These are phyloP conservation scores for Trichoderma gracile DNA, from an alignment of 2,329 filamentous ascomycete genomes.

Conservation along the genomic window DNA sequence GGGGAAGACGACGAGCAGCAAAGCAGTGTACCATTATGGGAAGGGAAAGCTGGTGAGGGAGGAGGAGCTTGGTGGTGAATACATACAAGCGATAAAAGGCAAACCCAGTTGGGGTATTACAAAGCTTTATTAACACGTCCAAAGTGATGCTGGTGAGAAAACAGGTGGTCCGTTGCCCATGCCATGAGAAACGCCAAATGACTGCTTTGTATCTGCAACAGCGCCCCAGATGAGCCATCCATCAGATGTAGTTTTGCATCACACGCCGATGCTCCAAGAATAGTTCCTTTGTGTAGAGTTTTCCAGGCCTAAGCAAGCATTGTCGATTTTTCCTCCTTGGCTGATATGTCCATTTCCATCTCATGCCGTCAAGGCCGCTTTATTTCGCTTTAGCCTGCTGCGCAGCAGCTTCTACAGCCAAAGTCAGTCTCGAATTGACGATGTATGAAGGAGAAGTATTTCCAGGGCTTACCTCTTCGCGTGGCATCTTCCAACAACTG, in stretches of 20 bases:
- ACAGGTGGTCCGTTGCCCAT: constrained; percentile 34
- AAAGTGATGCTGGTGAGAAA: constrained; percentile 16
- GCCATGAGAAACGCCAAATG: constrained; percentile 32
- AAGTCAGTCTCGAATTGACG: not conserved
- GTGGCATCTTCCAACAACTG: constrained; percentile 88
- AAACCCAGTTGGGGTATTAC: not conserved
- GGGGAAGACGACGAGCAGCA: constrained; percentile 40
- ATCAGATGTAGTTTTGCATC: constrained; percentile 16
- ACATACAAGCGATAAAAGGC: not conserved
- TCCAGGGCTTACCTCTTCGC: constrained; percentile 64
- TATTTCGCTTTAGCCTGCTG: constrained; percentile 59
- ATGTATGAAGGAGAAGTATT: not conserved
- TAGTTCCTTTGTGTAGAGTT: not conserved
- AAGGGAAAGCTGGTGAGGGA: constrained; percentile 43
- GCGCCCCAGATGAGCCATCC: constrained; percentile 7
- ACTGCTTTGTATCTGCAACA: constrained; percentile 20
- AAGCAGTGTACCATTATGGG: constrained; percentile 39
- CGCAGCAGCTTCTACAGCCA: constrained; percentile 54
- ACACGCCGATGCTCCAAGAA: constrained; percentile 20
- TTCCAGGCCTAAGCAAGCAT: not conserved
- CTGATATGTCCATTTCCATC: not conserved
- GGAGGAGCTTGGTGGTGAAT: constrained; percentile 45
- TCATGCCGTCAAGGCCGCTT: constrained; percentile 24
- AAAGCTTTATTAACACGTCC: constrained; percentile 21
- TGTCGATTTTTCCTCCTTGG: not conserved